These are phyloP conservation scores for Paramecium sonneborni DNA, from an alignment of 73 alveolate genomes.

Conservation along the genomic window DNA sequence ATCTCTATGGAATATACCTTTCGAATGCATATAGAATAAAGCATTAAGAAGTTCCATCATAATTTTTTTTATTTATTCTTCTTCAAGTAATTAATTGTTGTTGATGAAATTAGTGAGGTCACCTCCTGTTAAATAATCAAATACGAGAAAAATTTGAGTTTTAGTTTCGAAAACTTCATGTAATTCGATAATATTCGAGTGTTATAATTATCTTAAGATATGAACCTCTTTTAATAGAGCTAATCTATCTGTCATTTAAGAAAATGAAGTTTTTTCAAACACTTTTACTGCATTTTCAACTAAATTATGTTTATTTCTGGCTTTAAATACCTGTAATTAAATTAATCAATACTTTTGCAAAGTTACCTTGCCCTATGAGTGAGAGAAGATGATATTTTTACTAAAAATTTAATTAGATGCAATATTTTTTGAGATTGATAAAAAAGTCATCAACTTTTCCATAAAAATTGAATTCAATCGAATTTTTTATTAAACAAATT, in stretches of 20 bases:
- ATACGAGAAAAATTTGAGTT: conserved; percentile 70
- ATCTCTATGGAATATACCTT: conserved; percentile 48
- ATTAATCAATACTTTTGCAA: neutral
- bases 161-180: conserved; percentile 78
- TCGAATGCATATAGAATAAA: conserved; percentile 26
- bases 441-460: neutral
- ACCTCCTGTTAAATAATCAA: conserved; percentile 10
- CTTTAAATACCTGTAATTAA: neutral
- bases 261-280: conserved; percentile 57
- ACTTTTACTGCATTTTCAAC: conserved; percentile 28
- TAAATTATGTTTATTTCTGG: neutral
- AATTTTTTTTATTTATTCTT: conserved; percentile 48
- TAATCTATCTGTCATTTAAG: conserved; percentile 22
- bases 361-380: neutral
- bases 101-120: neutral
- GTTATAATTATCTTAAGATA: conserved; percentile 75
- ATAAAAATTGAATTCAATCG: neutral
- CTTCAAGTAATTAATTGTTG: conserved; percentile 66
- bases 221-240: conserved; percentile 77
- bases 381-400: neutral
- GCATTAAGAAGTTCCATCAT: conserved; percentile 16
- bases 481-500: neutral
- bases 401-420: neutral
- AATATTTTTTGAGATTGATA: neutral
- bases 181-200: conserved; percentile 75